Base-by-base conservation (phyloP, 2,329 filamentous ascomycete species). In the Talaromyces albobiverticillius region DNA sequence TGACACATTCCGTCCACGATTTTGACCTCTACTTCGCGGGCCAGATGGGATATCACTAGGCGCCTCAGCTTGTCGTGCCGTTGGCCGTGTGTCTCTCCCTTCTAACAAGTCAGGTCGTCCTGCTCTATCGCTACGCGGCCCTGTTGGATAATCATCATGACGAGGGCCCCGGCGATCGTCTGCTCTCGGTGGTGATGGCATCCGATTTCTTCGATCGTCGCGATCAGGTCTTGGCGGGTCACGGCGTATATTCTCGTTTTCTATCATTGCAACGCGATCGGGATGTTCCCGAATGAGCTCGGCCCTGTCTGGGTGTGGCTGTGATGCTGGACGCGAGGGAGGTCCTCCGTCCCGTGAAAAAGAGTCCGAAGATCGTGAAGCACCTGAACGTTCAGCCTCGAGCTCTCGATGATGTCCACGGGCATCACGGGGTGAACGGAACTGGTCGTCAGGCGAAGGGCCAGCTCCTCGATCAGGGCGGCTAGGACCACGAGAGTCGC, bases 31-130 rank as follows among this genome's bases (percentile, higher is more conserved):
- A 31, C 72, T 71, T 54, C 79, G 73, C 49, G 82, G 82, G 1
- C 82, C 83, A 36, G 79, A 81, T 22, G 82, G 82, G 47, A 72
- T 76, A 18, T 84, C 72, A 22, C 62, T 54, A 48, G 63, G 54
- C 11, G 67, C 57, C 11, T 73, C 71, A 14, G 69, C 66, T 59
- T 70, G 69, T n/a, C 71, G 67, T 18, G 62, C 61, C 29, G 61
- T 61, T 42, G 67, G 53, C 26, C 65, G 59, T 29, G 70, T 62
- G 26, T 79, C 78, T 48, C 67, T 67, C 13, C 66, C 60, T 36
- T 76, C 68, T 23, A 61, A 54, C 18, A 61, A 55, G 36, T 71
- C 66, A 31, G 64, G 46, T 38, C 62, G 64, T 18, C 61, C 56
- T 53, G 53, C 61, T 43, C 77, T 71, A 49, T 74, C 74, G 47